Evolutionary conservation across 1,139 yeast genomes (phyloP), one percentile per base, ranked within the genome.

Genomic region (Arxiozyma slooffiae): DNA sequence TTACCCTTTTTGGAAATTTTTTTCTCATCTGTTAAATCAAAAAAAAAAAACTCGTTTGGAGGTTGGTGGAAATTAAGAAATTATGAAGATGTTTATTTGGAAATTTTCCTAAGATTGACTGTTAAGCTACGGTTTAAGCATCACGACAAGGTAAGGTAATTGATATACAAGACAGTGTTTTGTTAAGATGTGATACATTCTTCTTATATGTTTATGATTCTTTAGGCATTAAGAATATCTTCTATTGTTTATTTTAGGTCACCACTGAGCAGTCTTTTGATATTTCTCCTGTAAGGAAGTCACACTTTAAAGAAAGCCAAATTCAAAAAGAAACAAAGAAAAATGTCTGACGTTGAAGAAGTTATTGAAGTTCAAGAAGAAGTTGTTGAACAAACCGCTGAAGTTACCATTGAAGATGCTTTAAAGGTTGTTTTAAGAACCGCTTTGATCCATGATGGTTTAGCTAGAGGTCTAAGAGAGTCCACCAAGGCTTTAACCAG

Each of bases 391-490:
- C 85, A 81, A 74, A 76, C 81, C 64, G 87, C 88, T 60, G 83
- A 92, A 71, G 84, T 92, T 79, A 81, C 97, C 74, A 85, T 92
- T 68, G 98, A 94, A 81, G 98, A 94, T 74, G 96, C 97, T 73
- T 82, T 92, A 75, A 88, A 90, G 81, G 95, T 89, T 73, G 98
- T 92, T 72, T 85, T 92, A 73, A 90, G 96, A 85, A 89, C 94
- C 75, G 85, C 99, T 67, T 84, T 94, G 74, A 88, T 90, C 72
- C 95, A 89, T 82, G 97, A 92, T 76, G 98, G 98, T 79, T 88
- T 92, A 78, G 98, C 97, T 75, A 92, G 99, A 82, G 99, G 99
- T 82, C 85, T 92, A 76, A 92, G 97, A 83, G 98, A 92, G 82
- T 95, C 97, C 67, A 87, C 97, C 72, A 92, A 92, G 87, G 97